Conservation (phyloP, 352 stramenopile genomes). For the Nothophytophthora sp. region DNA sequence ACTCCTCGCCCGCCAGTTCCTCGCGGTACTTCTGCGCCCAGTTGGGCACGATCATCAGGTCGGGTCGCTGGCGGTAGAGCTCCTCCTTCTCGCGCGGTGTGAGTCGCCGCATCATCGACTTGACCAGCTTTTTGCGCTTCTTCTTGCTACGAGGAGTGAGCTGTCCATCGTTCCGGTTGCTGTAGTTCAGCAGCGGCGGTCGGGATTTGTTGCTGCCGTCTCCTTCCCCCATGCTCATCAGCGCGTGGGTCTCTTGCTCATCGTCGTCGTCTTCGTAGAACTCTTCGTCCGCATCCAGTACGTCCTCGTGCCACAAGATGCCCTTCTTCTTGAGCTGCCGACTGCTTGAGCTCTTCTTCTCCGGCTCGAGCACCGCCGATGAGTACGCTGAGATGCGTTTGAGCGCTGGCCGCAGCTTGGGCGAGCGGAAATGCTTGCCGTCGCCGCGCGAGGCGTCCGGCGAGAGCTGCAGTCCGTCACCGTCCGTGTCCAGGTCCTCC, state of each 20-base stretch:
- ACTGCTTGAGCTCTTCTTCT: conserved; percentile 28
- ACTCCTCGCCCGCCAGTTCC: conserved; percentile 71
- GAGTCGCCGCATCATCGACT: conserved; percentile 78
- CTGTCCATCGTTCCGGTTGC: conserved; percentile 46
- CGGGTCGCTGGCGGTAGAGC: conserved; percentile 76
- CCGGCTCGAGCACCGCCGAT: conserved; percentile 41
- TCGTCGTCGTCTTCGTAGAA: conserved; percentile 63
- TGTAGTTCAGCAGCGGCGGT: conserved; percentile 60
- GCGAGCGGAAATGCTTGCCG: conserved; percentile 60
- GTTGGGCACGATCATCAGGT: conserved; percentile 88
- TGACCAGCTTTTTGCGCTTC: conserved; percentile 81
- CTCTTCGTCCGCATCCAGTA: conserved; percentile 78
- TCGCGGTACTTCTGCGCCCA: conserved; percentile 90
- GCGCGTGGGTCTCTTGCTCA: conserved; percentile 48
- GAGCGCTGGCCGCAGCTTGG: conserved; percentile 54
- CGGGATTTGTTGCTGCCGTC: conserved; percentile 27
- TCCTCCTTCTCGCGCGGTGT: conserved; percentile 85
- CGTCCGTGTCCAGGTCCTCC: conserved; percentile 78
- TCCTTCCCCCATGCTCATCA: conserved; percentile 41
- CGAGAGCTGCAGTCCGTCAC: conserved; percentile 82
- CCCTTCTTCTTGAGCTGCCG: conserved; percentile 43
- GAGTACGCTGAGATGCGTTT: conserved; percentile 82
- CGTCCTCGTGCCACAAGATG: conserved; percentile 76
- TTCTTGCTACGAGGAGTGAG: conserved; percentile 70
- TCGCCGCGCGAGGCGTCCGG: conserved; percentile 59